Percentiles rank a stretch among this genome's conserved stretches.
phyloP scores from a whole-genome alignment of 2,329 filamentous ascomycete species.

The Tolypocladium nubicola region DNA sequence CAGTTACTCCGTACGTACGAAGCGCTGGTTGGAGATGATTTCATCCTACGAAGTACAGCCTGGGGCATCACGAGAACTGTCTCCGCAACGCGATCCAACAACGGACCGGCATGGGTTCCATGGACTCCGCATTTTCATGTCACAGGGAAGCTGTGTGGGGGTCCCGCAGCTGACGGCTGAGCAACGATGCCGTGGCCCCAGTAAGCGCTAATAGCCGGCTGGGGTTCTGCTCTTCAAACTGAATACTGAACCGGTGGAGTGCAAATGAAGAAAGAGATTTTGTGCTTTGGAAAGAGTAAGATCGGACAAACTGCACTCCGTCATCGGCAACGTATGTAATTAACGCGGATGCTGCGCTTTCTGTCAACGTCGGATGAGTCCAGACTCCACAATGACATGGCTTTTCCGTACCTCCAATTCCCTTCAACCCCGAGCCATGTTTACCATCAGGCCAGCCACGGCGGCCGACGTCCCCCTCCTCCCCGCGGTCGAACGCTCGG shows the following conservation, averaged over 20 bases:
- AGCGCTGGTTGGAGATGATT: too few species aligned
- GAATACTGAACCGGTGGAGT: too few species aligned
- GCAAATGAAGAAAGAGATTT: neutral
- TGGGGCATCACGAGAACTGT: neutral
- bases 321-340: neutral
- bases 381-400: neutral
- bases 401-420: neutral
- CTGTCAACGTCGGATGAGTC: neutral
- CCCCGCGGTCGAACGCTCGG: conserved; percentile 4
- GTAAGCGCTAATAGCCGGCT: neutral
- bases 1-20: too few species aligned
- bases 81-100: neutral
- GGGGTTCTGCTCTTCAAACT: neutral
- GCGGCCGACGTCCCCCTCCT: conserved; percentile 2
- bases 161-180: neutral
- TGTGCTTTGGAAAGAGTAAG: neutral
- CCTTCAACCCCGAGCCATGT: neutral
- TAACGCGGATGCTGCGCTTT: neutral
- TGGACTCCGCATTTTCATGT: neutral
- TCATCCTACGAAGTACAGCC: too few species aligned
- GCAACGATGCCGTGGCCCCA: neutral
- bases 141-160: neutral
- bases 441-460: conserved; percentile 2
- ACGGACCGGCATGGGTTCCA: too few species aligned
- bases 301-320: neutral